These are phyloP conservation scores for Asclepias syriaca DNA, from an alignment of 257 asterid genomes.

Conservation along the genomic window DNA sequence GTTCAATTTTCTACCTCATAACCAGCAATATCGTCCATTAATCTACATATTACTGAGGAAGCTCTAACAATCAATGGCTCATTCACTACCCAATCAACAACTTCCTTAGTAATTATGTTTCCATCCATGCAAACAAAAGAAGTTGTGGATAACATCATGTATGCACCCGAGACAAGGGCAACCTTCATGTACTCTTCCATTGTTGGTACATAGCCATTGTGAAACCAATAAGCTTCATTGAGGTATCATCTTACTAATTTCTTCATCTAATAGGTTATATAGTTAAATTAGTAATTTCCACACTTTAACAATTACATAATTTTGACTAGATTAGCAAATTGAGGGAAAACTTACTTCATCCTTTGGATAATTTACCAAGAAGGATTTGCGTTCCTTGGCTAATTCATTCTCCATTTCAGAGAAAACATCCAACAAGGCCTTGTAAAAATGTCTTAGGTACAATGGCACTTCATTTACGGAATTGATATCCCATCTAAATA, in stretches of 20 bases:
- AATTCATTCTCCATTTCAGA: slow-evolving; percentile 15
- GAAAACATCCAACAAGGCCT: slow-evolving; percentile 11
- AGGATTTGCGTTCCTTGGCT: background rate
- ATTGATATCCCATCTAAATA: slow-evolving; percentile 20
- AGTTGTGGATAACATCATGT: background rate
- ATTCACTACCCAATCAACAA: background rate
- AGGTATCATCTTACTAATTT: background rate
- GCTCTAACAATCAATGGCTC: background rate
- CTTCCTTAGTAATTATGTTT: background rate
- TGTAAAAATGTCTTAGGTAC: slow-evolving; percentile 14
- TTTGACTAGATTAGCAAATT: too few relatives aligned
- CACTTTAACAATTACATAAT: too few relatives aligned
- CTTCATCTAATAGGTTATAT: background rate
- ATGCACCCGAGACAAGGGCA: background rate
- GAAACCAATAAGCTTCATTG: slow-evolving; percentile 3
- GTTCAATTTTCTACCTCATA: too few relatives aligned
- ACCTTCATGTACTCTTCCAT: slow-evolving; percentile 4
- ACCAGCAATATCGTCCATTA: too few relatives aligned
- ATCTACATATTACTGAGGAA: too few relatives aligned
- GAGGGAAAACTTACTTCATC: slow-evolving; percentile 4
- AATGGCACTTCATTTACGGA: slow-evolving; percentile 14
- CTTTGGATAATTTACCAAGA: slow-evolving; percentile 4
- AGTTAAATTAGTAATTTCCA: background rate
- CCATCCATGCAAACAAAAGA: slow-evolving; percentile 8
- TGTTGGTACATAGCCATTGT: background rate